Evolutionary conservation across 139 green algal genomes (phyloP), one percentile per base, ranked within the genome.

Genomic region (Chlamydomonas sphaeroides): DNA sequence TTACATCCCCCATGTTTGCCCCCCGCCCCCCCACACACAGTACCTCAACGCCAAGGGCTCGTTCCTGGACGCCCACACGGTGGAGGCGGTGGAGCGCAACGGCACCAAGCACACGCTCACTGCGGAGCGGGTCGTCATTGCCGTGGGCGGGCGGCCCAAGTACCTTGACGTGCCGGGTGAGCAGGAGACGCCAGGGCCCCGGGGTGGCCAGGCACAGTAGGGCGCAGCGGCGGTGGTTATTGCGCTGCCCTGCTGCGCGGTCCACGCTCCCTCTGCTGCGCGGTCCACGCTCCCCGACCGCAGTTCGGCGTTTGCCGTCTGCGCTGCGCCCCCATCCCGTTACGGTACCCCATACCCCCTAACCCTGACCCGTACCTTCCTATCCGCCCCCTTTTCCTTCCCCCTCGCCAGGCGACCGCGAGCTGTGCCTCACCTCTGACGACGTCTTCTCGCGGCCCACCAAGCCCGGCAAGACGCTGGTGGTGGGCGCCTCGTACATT

Each of bases 401-500:
- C 32, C 63, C 33, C 33, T 17, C 35, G 23, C 49, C 85, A 36
- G 91, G 91, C 11, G 91, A 91, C 70, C 62, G 65, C 32, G 96
- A 98, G 78, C 88, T 93, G 79, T 93, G 85, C 39, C 95, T 98
- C 71, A 96, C 93, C 20, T 95, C 88, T 11, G 96, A 98, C 88
- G 91, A 98, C 41, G 93, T 93, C 25, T 88, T 98, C 69, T 85
- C 86, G 5, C 86, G 98, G 53, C 56, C 88, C 28, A 70, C 93
- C 23, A 48, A 94, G 35, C 86, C 94, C 17, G 80, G 89, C 41
- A 89, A 87, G 57, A 80, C 65, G 14, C 87, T 88, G 21, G 94
- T 98, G 61, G 84, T 98, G 17, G 96, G 96, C 8, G 94, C 84
- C 5, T 93, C 95, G n/a, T 98, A 98, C 92, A 98, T 98, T 63